Conservation (phyloP, 331 rosid genomes). For the Phaseolus coccineus region DNA sequence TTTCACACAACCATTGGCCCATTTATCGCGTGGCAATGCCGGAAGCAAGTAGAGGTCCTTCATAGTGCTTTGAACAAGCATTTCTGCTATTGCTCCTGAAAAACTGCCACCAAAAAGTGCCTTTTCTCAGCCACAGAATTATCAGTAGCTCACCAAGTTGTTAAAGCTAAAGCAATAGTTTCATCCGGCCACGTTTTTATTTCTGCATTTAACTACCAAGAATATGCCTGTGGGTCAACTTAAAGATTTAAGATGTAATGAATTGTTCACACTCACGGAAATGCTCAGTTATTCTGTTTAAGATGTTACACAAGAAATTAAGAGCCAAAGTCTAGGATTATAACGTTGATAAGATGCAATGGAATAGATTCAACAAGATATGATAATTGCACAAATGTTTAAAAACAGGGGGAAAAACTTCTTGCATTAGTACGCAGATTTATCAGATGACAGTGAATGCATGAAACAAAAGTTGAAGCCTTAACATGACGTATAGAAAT, state of each 20-base stretch:
- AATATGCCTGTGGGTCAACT: neutral
- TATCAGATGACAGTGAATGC: neutral
- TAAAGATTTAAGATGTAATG: neutral
- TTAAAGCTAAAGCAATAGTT: conserved; percentile 12
- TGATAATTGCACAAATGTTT: neutral
- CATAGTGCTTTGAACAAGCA: conserved; percentile 82
- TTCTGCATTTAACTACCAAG: neutral
- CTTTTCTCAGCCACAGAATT: conserved; percentile 31
- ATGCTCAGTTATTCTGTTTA: neutral
- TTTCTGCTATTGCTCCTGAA: conserved; percentile 75
- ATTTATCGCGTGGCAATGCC: conserved; percentile 78
- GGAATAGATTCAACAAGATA: neutral
- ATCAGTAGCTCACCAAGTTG: conserved; percentile 9
- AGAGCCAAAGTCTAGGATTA: neutral
- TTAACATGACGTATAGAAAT: neutral
- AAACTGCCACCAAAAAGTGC: conserved; percentile 57
- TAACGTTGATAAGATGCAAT: neutral
- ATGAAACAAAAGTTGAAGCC: conserved; percentile 30
- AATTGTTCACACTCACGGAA: neutral
- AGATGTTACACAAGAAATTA: conserved; percentile 2
- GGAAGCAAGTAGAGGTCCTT: conserved; percentile 83
- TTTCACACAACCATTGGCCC: conserved; percentile 82
- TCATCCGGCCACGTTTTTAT: conserved; percentile 5
- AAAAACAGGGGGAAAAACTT: neutral
- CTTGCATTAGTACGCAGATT: conserved; percentile 2